Evolutionary conservation across 805 yeast species (phyloP), one percentile per base, ranked within the genome.

Genomic region (Zygosaccharomyces bailii): DNA sequence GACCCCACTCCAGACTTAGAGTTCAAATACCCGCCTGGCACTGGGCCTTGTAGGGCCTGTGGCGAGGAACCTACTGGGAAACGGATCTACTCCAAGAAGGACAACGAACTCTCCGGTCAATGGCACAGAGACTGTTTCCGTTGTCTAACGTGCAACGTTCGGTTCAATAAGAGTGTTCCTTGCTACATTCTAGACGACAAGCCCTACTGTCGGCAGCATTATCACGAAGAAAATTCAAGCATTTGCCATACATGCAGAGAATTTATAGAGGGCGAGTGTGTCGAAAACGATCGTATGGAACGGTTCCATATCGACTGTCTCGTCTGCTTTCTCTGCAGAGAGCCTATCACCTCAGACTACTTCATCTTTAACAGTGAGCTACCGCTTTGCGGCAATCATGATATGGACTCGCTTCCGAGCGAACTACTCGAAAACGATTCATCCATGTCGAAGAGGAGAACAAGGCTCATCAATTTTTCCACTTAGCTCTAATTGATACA

Each of bases 91-190:
- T 86, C 96, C n/a, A 84, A 82, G 54, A 86, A 85, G 44, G 85
- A 46, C 5, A 53, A 82, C n/a, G 89, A 82, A 57, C 68, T 85
- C 36, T 76, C 87, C 1, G 98, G 97, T 0, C 91, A 89, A 61
- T 93, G 98, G 98, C 99, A 93, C 61, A 74, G 95, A 31, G 66
- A 72, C 11, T 93, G 99, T 61, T 91, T 93, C 70, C 69, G 70
- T 10, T 93, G 99, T 69, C 66, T 72, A 14, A 65, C 71, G 9
- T 91, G 98, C 68, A 65, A 65, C 6, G 59, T 72, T 1, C 65
- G 64, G 30, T 85, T 86, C 65, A 73, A 71, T 51, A 84, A 79
- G 55, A 72, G 76, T 9, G 75, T 76, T 13, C 77, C 78, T 19
- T 82, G 89, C 55, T 93, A 90, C 62, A 96, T 86, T 5, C 73